These are phyloP conservation scores for Penicillium coffeae DNA, from an alignment of 495 filamentous ascomycete genomes.

Conservation along the genomic window DNA sequence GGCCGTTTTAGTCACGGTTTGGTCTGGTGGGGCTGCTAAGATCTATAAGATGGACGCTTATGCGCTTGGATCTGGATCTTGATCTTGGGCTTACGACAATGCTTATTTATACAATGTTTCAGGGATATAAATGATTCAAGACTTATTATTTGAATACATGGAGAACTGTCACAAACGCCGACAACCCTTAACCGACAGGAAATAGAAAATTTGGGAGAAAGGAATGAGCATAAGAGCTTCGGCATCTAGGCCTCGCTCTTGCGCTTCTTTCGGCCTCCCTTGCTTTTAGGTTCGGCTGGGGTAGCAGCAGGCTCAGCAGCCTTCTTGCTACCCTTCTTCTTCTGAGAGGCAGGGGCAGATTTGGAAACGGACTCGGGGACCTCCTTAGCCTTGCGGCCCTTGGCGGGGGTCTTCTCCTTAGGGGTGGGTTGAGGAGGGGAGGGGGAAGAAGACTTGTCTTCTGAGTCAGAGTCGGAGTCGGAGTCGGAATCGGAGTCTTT, in stretches of 20 bases:
- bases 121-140: too few species aligned
- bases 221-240: constrained; percentile 12
- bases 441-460: constrained; percentile 39
- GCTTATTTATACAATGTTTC: too few species aligned
- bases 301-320: constrained; percentile 32
- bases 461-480: constrained; percentile 30
- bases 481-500: constrained; percentile 21
- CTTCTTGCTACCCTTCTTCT: constrained; percentile 45
- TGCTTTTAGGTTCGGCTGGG: constrained; percentile 45
- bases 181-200: too few species aligned
- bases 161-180: not conserved
- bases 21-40: constrained; percentile 4
- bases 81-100: too few species aligned
- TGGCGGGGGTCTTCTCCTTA: constrained; percentile 53
- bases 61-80: too few species aligned
- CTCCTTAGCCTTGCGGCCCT: constrained; percentile 51
- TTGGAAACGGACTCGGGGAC: constrained; percentile 27
- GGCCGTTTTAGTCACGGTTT: constrained; percentile 25
- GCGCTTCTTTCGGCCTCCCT: constrained; percentile 56
- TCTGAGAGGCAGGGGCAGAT: constrained; percentile 33
- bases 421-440: constrained; percentile 33
- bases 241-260: constrained; percentile 52
- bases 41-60: not conserved
- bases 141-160: not conserved
- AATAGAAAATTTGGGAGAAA: not conserved